A percentile compares a stretch with the other conserved stretches of the same genome.
phyloP scores from a whole-genome alignment of 768 basidiomycete species.

The Phanerochaete carnosa region DNA sequence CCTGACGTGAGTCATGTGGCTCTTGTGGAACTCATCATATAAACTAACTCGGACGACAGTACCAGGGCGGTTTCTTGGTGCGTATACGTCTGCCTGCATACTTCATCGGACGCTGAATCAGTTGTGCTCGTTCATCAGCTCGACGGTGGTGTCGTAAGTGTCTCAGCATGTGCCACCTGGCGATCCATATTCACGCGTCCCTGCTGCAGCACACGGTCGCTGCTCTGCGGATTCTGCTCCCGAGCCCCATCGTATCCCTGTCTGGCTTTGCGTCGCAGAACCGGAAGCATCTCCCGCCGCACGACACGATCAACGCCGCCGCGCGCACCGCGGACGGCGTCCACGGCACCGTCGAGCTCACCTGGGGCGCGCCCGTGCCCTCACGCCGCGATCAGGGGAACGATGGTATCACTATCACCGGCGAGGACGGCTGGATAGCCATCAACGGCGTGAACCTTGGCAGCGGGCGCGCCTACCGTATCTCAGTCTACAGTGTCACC shows the following conservation, averaged over 20 bases:
- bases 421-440: constrained; percentile 59
- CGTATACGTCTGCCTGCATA: constrained; percentile 25
- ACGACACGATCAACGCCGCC: constrained; percentile 71
- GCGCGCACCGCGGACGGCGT: constrained; percentile 43
- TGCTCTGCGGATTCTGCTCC: constrained; percentile 58
- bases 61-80: constrained; percentile 82
- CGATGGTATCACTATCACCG: constrained; percentile 51
- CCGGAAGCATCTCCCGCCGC: constrained; percentile 68
- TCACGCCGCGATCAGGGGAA: constrained; percentile 27
- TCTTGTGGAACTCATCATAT: constrained; percentile 2
- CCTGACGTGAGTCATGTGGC: constrained; percentile 58
- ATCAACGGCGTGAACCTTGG: constrained; percentile 24
- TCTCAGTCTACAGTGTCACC: constrained; percentile 32
- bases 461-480: constrained; percentile 20
- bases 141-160: constrained; percentile 73
- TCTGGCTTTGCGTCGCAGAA: constrained; percentile 67
- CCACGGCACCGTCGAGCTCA: constrained; percentile 61
- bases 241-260: constrained; percentile 48
- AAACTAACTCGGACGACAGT: constrained; percentile 32
- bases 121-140: constrained; percentile 39
- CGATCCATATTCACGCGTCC: neutral
- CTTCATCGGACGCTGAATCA: constrained; percentile 10
- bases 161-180: neutral
- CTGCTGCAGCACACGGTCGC: constrained; percentile 61
- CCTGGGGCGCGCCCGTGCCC: constrained; percentile 54